A percentile compares a stretch with the other conserved stretches of the same genome.
Conservation (phyloP, 805 yeast genomes). For the Blastobotrys attinorum region DNA sequence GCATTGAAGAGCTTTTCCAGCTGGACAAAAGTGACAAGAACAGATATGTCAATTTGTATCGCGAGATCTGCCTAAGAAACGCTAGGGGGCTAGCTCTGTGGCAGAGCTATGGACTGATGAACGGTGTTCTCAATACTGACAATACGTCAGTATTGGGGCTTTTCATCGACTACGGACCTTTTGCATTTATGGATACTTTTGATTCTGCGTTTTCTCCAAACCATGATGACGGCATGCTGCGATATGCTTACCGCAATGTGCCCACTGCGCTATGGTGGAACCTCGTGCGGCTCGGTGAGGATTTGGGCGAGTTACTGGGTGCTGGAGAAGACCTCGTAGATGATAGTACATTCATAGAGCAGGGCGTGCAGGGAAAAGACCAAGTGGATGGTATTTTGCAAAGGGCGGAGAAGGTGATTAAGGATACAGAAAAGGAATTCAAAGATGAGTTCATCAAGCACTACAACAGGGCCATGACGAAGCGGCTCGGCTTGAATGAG, state of each 20-base stretch:
- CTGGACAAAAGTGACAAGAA: constrained; percentile 29
- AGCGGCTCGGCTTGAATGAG: constrained; percentile 58
- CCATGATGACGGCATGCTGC: constrained; percentile 64
- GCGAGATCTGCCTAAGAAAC: constrained; percentile 64
- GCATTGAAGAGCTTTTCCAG: constrained; percentile 54
- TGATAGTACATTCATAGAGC: constrained; percentile 30
- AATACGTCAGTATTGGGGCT: constrained; percentile 86
- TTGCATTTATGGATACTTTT: constrained; percentile 79
- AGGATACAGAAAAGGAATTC: constrained; percentile 55
- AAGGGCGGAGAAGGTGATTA: constrained; percentile 57
- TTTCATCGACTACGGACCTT: constrained; percentile 92
- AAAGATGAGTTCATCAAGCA: constrained; percentile 51
- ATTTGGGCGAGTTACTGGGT: constrained; percentile 73
- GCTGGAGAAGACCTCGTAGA: constrained; percentile 49
- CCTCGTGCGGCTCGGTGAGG: constrained; percentile 74
- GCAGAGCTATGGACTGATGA: constrained; percentile 88
- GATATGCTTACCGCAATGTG: constrained; percentile 77
- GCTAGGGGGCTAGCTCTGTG: constrained; percentile 73
- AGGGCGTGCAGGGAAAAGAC: constrained; percentile 38
- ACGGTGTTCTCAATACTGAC: constrained; percentile 93
- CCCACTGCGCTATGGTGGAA: constrained; percentile 94
- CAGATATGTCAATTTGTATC: constrained; percentile 61
- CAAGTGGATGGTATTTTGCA: constrained; percentile 41
- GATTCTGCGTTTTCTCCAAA: constrained; percentile 82
- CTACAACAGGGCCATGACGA: constrained; percentile 50